Evolutionary conservation across 495 filamentous ascomycete genomes (phyloP).

Genomic region (Letharia lupina): DNA sequence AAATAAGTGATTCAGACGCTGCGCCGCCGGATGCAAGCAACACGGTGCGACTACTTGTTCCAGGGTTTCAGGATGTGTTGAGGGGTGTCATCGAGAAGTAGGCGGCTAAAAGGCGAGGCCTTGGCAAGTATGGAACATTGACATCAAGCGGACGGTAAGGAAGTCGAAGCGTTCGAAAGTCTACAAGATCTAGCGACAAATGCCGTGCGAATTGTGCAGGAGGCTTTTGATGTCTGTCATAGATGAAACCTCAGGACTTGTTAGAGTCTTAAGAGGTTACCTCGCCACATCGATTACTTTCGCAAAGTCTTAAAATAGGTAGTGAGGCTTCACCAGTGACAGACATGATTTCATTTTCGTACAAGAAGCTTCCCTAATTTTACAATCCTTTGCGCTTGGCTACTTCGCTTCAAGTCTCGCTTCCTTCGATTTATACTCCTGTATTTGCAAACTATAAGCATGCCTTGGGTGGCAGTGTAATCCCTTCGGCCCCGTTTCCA

Average conservation of each 20-base stretch:
- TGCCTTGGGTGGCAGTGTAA: too few species aligned
- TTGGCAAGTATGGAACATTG: background rate
- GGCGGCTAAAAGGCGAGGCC: background rate
- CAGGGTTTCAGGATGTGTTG: slow-evolving; percentile 1
- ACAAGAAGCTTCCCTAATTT: too few species aligned
- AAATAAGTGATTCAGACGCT: background rate
- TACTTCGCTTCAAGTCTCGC: too few species aligned
- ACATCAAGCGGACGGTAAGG: background rate
- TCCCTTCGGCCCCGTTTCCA: background rate
- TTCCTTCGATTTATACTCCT: too few species aligned
- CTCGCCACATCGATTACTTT: too few species aligned
- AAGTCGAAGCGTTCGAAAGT: background rate
- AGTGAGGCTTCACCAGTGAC: too few species aligned
- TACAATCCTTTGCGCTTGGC: too few species aligned
- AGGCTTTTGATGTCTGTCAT: background rate
- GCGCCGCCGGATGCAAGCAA: slow-evolving; percentile 13
- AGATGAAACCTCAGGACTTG: background rate
- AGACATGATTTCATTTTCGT: too few species aligned
- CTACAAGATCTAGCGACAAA: background rate
- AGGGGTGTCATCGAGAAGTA: slow-evolving; percentile 2
- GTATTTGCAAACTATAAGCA: too few species aligned
- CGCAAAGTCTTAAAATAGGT: too few species aligned
- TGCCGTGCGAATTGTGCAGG: background rate
- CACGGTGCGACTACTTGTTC: slow-evolving; percentile 1
- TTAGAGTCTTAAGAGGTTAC: background rate